Conservation (phyloP, 2,329 filamentous ascomycete species). For the Trichoderma breve region DNA sequence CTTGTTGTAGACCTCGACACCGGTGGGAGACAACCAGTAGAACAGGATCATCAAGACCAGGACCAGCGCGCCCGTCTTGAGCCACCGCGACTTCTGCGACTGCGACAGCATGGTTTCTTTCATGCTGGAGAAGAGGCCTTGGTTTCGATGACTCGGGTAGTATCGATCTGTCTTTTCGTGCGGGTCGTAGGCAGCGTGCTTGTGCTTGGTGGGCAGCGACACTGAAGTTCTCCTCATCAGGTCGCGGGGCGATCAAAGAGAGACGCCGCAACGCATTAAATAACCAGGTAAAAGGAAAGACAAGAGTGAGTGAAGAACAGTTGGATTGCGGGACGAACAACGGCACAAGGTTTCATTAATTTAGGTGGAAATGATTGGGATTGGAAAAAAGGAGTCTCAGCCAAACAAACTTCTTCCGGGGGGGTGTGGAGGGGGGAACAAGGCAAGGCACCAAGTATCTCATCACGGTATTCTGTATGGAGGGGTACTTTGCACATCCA, state of each 20-base stretch:
- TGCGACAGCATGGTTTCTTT: constrained; percentile 61
- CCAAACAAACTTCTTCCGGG: not conserved
- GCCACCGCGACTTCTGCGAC: constrained; percentile 63
- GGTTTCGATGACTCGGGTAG: constrained; percentile 45
- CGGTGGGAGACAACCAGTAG: constrained; percentile 61
- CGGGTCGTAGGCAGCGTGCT: constrained; percentile 58
- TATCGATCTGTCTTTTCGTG: constrained; percentile 66
- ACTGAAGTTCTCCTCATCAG: constrained; percentile 65
- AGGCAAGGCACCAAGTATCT: not conserved
- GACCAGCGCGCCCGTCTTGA: constrained; percentile 63
- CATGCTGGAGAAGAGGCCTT: constrained; percentile 52
- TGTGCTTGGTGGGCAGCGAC: constrained; percentile 60
- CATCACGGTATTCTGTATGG: not conserved
- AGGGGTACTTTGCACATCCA: not conserved
- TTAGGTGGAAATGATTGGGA: constrained; percentile 7
- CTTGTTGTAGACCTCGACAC: constrained; percentile 53
- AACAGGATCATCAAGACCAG: constrained; percentile 60
- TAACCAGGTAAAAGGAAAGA: not conserved
- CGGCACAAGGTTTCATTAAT: constrained; percentile 7
- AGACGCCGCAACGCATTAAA: constrained; percentile 30
- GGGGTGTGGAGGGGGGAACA: not conserved
- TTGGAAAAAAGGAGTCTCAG: constrained; percentile 12
- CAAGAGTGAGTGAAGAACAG: constrained; percentile 14
- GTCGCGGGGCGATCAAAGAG: constrained; percentile 26
- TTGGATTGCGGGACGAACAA: constrained; percentile 11